These are phyloP conservation scores for Lentinula lateritia DNA, from an alignment of 768 basidiomycete species.

Conservation along the genomic window DNA sequence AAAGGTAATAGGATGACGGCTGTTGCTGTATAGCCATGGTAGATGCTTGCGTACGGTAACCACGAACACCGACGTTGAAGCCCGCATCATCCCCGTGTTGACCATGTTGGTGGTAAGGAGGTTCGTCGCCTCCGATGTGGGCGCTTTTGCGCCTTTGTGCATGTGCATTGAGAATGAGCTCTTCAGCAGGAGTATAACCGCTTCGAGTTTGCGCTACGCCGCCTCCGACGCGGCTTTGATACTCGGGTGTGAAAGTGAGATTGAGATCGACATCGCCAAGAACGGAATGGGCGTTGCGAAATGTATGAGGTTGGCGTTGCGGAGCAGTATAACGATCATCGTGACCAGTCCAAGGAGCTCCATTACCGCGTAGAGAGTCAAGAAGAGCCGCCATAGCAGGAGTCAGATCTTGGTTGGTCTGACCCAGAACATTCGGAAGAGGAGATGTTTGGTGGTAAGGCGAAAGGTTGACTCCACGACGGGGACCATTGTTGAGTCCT, in stretches of 20 bases:
- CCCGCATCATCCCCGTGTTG: constrained; percentile 20
- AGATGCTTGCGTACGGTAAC: constrained; percentile 35
- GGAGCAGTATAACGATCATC: constrained; percentile 6
- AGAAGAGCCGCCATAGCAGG: constrained; percentile 24
- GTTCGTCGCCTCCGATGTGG: constrained; percentile 28
- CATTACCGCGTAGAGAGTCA: constrained; percentile 25
- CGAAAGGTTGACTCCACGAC: not conserved
- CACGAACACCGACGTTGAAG: constrained; percentile 35
- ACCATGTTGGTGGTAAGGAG: constrained; percentile 22
- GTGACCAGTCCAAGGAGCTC: constrained; percentile 15
- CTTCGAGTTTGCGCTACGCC: constrained; percentile 29
- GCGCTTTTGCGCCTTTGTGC: constrained; percentile 10
- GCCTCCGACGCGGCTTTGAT: not conserved
- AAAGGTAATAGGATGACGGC: not conserved
- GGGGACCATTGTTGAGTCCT: not conserved
- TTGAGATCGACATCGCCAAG: constrained; percentile 10
- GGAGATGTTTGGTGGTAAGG: constrained; percentile 1
- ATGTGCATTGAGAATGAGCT: constrained; percentile 59
- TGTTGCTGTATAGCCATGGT: constrained; percentile 20
- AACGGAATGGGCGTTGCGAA: not conserved
- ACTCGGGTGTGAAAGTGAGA: constrained; percentile 9
- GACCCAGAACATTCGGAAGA: not conserved
- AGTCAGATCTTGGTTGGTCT: constrained; percentile 3
- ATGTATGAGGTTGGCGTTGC: not conserved
- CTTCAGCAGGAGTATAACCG: constrained; percentile 66